Conservation (phyloP, 2,329 filamentous ascomycete genomes). For the Ceratocystis alfenasii region DNA sequence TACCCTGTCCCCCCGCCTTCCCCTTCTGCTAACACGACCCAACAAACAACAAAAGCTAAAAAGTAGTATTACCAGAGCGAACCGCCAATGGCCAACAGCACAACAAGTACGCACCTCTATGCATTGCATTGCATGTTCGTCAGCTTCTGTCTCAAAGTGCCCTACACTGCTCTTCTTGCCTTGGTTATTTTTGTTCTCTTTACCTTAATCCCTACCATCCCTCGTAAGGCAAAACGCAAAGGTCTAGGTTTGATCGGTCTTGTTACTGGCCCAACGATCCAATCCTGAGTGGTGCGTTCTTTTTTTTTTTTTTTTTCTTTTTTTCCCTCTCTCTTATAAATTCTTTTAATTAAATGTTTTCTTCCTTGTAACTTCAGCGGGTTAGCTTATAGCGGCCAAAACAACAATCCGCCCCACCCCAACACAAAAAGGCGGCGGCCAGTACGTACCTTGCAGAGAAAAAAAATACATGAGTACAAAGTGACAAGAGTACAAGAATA, state of each 20-base stretch:
- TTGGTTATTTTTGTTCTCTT: not conserved
- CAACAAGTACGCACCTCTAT: not conserved
- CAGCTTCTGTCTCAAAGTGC: not conserved
- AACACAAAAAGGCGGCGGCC: slow-evolving; percentile 7
- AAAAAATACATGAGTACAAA: not conserved
- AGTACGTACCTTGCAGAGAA: slow-evolving; percentile 1
- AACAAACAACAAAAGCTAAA: not conserved
- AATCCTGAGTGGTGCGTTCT: too few species aligned
- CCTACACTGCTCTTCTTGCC: not conserved
- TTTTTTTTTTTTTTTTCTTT: too few species aligned
- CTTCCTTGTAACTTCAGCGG: not conserved
- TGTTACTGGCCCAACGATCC: too few species aligned
- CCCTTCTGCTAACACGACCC: not conserved
- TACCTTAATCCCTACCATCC: not conserved
- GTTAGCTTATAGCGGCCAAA: slow-evolving; percentile 3
- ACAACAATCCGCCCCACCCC: slow-evolving; percentile 10
- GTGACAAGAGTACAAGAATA: not conserved
- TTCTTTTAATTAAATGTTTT: not conserved
- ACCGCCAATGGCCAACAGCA: too few species aligned
- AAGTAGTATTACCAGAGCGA: not conserved
- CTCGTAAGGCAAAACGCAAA: too few species aligned
- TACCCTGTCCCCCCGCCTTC: not conserved
- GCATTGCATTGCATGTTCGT: not conserved
- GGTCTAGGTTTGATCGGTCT: too few species aligned
- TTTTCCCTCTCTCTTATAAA: not conserved